These are phyloP conservation scores for Didymella sp. DNA, from an alignment of 2,329 filamentous ascomycete species.

Conservation along the genomic window DNA sequence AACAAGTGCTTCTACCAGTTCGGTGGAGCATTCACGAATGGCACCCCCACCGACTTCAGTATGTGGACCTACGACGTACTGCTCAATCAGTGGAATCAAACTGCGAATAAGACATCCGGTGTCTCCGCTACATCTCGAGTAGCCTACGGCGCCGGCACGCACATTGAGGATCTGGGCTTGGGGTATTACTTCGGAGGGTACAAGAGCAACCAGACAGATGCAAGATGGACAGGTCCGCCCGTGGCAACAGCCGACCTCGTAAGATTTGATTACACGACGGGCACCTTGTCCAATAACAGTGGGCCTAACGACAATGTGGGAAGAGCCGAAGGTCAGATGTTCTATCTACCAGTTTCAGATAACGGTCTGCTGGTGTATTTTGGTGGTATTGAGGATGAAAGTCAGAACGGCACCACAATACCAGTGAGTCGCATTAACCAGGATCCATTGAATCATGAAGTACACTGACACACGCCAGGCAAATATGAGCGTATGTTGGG, in stretches of 20 bases:
- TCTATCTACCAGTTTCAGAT: slow-evolving; percentile 67
- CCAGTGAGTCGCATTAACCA: slow-evolving; percentile 25
- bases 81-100: slow-evolving; percentile 62
- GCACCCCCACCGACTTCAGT: slow-evolving; percentile 55
- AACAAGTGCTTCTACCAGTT: slow-evolving; percentile 70
- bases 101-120: slow-evolving; percentile 48
- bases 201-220: slow-evolving; percentile 62
- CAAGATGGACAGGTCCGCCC: slow-evolving; percentile 59
- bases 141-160: slow-evolving; percentile 64
- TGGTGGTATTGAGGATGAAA: slow-evolving; percentile 62
- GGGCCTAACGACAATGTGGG: slow-evolving; percentile 62
- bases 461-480: slow-evolving; percentile 25
- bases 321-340: slow-evolving; percentile 66
- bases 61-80: slow-evolving; percentile 67
- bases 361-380: slow-evolving; percentile 67
- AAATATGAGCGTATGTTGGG: slow-evolving; percentile 45
- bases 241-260: slow-evolving; percentile 62
- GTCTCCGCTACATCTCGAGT: slow-evolving; percentile 53
- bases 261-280: slow-evolving; percentile 63
- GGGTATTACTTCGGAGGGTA: slow-evolving; percentile 71
- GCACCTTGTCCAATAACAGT: slow-evolving; percentile 61
- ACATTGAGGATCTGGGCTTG: slow-evolving; percentile 61
- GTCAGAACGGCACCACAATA: slow-evolving; percentile 56
- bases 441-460: no score
- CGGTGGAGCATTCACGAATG: slow-evolving; percentile 61